Base-by-base conservation (phyloP, 176 grass and related monocot genomes). In the Oryza punctata region DNA sequence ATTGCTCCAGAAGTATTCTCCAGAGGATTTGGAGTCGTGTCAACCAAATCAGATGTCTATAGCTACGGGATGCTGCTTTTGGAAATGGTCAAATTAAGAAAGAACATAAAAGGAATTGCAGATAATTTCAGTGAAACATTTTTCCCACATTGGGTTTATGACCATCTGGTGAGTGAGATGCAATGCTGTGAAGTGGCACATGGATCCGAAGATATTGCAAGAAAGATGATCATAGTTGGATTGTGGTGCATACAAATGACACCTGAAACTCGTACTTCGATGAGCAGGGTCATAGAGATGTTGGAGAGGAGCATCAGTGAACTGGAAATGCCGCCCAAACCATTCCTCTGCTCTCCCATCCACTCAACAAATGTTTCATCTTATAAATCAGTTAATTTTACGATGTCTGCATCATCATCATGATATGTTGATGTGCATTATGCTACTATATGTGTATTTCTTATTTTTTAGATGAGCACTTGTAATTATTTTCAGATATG, bases 1-100 rank as follows among this genome's bases (percentile, higher is more conserved):
- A 92, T 92, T 28, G 90, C 90, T 1, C 90, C 87, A 10, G 93
- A 94, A 83, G 90, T 94, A 24, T 86, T 92, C 63, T 94, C 85
- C 1, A 73, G 90, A 9, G 64, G 54, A 37, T 89, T 92, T 5
- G 87, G 90, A 9, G 45, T 69, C 0, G 87, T 76, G 57, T 92
- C 87, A 0, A 90, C 73, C 6, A 88, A 94, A 30, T 94, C 87
- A n/a, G 87, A 94, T 54, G 90, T 92, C 10, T 92, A 92, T 63
- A 90, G 93, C 28, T 90, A 90, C 15, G 85, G 90, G 63, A 92
- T 88, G 90, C 72, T 88, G 85, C 81, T 94, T 1, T 64, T 94
- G 3, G 87, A 94, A 73, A 92, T 92, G 82, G 72, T 90, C 8
- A 54, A 81, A 78, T 81, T 75, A 45, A 77, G 71, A 63, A 78